Evolutionary conservation across 768 basidiomycete genomes (phyloP), one percentile per base, ranked within the genome.

Genomic region (Phlebiopsis gigantea): DNA sequence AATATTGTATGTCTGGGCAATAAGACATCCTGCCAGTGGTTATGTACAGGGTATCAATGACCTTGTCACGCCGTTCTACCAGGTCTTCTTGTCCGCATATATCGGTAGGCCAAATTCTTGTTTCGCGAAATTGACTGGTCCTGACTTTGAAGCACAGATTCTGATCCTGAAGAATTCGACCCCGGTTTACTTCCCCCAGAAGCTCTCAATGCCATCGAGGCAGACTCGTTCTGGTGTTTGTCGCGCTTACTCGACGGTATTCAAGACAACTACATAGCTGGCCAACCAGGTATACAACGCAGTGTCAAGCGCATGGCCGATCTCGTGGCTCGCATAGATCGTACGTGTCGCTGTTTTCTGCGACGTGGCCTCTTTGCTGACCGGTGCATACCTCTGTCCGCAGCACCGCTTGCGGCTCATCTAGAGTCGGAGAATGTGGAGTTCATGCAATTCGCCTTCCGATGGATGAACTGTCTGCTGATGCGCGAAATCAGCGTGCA

Each of bases 1-100:
- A 50, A 93, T 99, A 57, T 75, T 99, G 29, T 99, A 98, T 64
- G 95, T 99, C 17, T 98, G 97, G 96, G 97, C 97, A 12, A 97
- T 98, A 66, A 84, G 97, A 62, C 97, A 98, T 75, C 97, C 97
- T 0, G 96, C 97, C 4, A 94, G 91, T 58, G 97, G 97, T 9
- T 98, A 99, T 71, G 97, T 99, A 5, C 97, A 99, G 71, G 97
- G 97, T 24, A 99, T 99, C 72, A 98, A 99, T 70, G 97, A 99
- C 69, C 85, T 99, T 31, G 97, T 87, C 1, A 96, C 93, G 3
- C 97, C 97, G 0, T 99, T 99, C 74, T 98, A 96, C 67, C 90
- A 98, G 72, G 92, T 98, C 4, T 99, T 98, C 69, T 78, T 99
- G 26, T 92, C 90, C 29, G 87, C 90, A 54, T 99, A 98, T 69